Conservation (phyloP, 2,329 filamentous ascomycete species). For the Colletotrichum magnum region DNA sequence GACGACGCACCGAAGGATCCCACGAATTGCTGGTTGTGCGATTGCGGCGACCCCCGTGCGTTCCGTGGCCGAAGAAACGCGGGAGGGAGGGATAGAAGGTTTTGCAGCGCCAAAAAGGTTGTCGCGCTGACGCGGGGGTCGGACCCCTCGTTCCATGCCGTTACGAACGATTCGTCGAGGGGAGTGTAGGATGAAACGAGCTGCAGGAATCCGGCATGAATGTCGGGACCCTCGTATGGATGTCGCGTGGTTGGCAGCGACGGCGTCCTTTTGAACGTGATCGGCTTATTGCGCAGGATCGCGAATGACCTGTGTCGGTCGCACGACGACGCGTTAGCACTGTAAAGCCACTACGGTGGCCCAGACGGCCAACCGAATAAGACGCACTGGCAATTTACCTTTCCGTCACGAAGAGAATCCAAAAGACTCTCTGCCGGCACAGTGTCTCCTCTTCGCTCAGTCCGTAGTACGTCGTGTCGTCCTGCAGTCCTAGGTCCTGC, state of each 20-base stretch:
- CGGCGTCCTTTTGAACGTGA: conserved; percentile 73
- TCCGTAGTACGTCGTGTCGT: conserved; percentile 68
- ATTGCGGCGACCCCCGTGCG: conserved; percentile 47
- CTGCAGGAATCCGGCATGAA: conserved; percentile 71
- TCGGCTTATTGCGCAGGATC: conserved; percentile 73
- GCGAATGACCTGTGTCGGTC: conserved; percentile 69
- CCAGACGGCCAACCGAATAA: background rate
- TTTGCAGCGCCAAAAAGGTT: conserved; percentile 54
- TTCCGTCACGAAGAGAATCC: conserved; percentile 75
- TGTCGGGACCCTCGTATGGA: conserved; percentile 65
- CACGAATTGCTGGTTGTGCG: conserved; percentile 28
- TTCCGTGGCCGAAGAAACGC: conserved; percentile 47
- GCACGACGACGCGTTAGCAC: conserved; percentile 13
- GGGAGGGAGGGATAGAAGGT: conserved; percentile 50
- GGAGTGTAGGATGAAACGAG: conserved; percentile 73
- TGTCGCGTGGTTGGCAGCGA: conserved; percentile 66
- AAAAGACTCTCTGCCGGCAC: conserved; percentile 70
- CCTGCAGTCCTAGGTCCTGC: conserved; percentile 70
- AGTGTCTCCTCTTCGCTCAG: conserved; percentile 65
- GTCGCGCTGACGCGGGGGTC: conserved; percentile 51
- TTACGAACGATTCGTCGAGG: conserved; percentile 74
- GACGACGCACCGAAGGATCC: conserved; percentile 28
- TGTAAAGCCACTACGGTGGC: background rate
- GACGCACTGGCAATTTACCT: conserved; percentile 54
- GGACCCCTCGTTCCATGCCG: conserved; percentile 73